Base-by-base conservation (phyloP, 352 stramenopile genomes). In the Saprolegnia diclina region DNA sequence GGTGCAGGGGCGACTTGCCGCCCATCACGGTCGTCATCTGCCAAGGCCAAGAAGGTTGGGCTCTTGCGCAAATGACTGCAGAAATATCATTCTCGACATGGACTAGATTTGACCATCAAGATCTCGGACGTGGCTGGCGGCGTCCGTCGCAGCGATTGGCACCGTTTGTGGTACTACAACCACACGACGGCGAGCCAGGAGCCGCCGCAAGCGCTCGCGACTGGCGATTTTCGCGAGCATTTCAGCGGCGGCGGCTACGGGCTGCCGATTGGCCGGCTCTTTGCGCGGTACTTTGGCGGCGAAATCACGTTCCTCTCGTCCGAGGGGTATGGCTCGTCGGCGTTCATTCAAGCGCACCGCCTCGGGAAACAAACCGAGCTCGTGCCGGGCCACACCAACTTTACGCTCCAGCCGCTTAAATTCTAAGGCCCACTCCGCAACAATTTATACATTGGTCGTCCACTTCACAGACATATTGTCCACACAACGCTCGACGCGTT, bases 281-380 rank as follows among this genome's bases (percentile, higher is more conserved):
- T 99, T 76, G 95, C 96, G 40, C 85, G 97, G 46, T 99, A 99
- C 77, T 99, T 99, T 79, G 97, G 97, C 38, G 97, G 97, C 29
- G 97, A 99, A 76, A 79, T 99, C 29, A 96, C 89, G 57, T 98
- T 99, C 77, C 98, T 97, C 70, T 99, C 94, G 32, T 98, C 99
- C 76, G 97, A 99, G 77, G 97, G 97, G 24, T 98, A 95, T 50
- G 97, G 97, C 14, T 99, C 97, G 29, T 97, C 98, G 70, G 83
- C 77, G n/a, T 93, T 91, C 62, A 87, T 93, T 57, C 85, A 93
- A 71, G 83, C 81, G 38, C 85, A 90, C 54, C 81, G 85, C 11
- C 76, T 93, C 44, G 85, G 85, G 50, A 88, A 79, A 22, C 88
- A 87, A 52, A 80, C 82, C 32, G 85, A 93, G 72, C 77, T 91